Base-by-base conservation (phyloP, 257 asterid species). In the Linderniella brevidens region DNA sequence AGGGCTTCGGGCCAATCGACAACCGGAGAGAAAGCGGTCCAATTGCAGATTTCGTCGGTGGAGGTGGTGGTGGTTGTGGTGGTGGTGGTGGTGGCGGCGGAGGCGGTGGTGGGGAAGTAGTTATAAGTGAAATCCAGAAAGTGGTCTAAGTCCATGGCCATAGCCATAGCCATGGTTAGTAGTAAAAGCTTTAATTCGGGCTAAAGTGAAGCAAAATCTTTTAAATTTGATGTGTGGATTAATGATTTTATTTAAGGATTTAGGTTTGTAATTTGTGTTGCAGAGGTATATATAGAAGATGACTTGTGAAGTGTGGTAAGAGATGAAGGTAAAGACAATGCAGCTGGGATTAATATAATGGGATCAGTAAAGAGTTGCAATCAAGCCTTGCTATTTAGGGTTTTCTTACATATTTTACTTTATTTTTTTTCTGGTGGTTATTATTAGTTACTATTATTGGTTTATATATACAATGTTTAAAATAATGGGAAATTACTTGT, bases 1-100 rank as follows among this genome's bases (percentile, higher is more conserved):
- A 83, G 66, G 11, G 73, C 77, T 49, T 68, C 82, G n/a, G n/a
- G n/a, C 94, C 88, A 83, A 40, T 79, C 82, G 14, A 79, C 69
- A 4, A 74, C 67, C 14, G 88, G 86, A 0, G 85, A 74, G 87
- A 82, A 74, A 29, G 62, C 69, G 8, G 64, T 76, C 92, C 87
- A 82, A 11, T 70, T 63, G 58, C 79, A 58, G 7, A 72, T 64
- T 20, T 62, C 81, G 1, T 63, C 74, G 4, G 61, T 50, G 8
- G 32, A 2, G 32, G 32, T 25, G 32, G 32, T 25, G 32, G n/a
- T n/a, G n/a, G n/a, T n/a, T n/a, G n/a, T n/a, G n/a, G n/a, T n/a
- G 4, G 61, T 50, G 8, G 32, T 25, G 32, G 32, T 25, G 32
- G 32, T 25, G 32, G n/a, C 74, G 4, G 61, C 46, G 8, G 32